Base-by-base conservation (phyloP, 2,329 filamentous ascomycete species). In the Sclerotinia nivalis region DNA sequence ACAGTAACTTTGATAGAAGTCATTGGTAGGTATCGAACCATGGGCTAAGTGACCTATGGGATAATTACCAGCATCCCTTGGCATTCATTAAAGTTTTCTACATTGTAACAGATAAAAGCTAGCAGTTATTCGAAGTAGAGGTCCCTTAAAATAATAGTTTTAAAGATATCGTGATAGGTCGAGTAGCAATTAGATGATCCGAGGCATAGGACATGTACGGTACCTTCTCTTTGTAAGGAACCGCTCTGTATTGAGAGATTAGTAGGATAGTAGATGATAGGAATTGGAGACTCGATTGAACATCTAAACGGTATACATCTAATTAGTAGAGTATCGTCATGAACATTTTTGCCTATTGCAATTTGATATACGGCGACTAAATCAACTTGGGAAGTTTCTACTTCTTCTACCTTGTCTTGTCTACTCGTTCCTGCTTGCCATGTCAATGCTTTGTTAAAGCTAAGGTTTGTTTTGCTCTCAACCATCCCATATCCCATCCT, bases 341-440 rank as follows among this genome's bases (percentile, higher is more conserved):
- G 54, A 4, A 37, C 8, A 20, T n/a, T 37, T 10, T 15, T 37
- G 20, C 31, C 54, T n/a, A 3, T n/a, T 4, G 55, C 22, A 37
- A 58, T 12, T n/a, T 37, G 55, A 15, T 37, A 37, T 34, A 15
- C 55, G 55, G 37, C 55, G 55, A 25, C 56, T 43, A 25, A 20
- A 25, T 43, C 20, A 28, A 43, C 22, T 43, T 18, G n/a, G 37
- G 13, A 25, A 59, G 37, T 25, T 8, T 49, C 28, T n/a, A n/a
- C n/a, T 31, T 25, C 15, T 9, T 22, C 40, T 25, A 13, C 40
- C 59, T 61, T 61, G 40, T 18, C 59, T 18, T 61, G 59, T 47
- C 40, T 47, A 22, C 43, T 43, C 40, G 9, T 47, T 60, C 37
- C 13, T 60, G 56, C 56, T 12, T 60, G 56, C 56, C 56, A 60